Evolutionary conservation across 2,329 filamentous ascomycete species (phyloP), one percentile per base, ranked within the genome.

Genomic region (Nigrospora osmanthi): DNA sequence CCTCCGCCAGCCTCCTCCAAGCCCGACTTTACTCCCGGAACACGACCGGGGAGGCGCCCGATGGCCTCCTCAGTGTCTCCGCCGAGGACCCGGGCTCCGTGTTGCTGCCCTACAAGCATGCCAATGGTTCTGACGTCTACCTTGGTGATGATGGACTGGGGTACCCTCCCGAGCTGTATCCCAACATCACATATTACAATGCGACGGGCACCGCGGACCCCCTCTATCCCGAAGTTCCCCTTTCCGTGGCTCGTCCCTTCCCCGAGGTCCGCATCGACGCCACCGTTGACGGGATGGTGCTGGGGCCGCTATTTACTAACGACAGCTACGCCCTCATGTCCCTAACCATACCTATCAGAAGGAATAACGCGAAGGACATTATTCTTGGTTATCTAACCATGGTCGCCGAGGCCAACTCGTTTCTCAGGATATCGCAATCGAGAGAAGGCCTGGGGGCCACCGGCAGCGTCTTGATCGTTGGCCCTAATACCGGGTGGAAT

Each of bases 361-460:
- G 85, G 58, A 85, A 83, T 52, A 72, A 73, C 2, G 74, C 75
- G 2, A 61, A 66, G 36, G 68, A 67, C 4, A 81, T 85, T 49
- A 77, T 91, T 1, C 71, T 95, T 6, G 90, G 88, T 2, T 95
- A 89, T 69, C 77, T 95, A 69, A 95, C 89, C 1, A 68, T 91
- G 2, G 71, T 95, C n/a, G 76, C 86, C 45, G 78, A 86, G 45
- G 83, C 83, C 2, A 67, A 68, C 4, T 73, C 84, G 2, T 69
- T 93, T 4, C 68, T 81, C n/a, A 63, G 73, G 38, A 75, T 89
- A 1, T 68, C 82, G 23, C 64, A 68, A 15, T 85, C 83, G 2
- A 66, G 71, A 2, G 85, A 89, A 60, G 88, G 87, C 1, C 59
- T 95, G 10, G 86, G 81, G 19, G 60, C 72, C 0, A 87, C 81